Evolutionary conservation across 2,329 filamentous ascomycete genomes (phyloP).

Genomic region (Alternaria sp.): DNA sequence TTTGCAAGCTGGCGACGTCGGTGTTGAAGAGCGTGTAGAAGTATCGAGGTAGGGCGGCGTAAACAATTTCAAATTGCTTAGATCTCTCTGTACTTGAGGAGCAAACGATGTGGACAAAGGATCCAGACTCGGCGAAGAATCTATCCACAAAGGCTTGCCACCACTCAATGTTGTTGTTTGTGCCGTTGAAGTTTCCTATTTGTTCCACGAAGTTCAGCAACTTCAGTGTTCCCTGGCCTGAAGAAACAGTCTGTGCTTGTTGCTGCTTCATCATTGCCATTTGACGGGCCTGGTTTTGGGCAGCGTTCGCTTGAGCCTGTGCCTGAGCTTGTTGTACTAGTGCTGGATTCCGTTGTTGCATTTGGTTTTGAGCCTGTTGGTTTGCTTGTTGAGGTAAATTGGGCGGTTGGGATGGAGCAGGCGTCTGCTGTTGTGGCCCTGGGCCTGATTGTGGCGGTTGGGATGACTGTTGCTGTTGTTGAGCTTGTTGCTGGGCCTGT

Average conservation of each 20-base stretch:
- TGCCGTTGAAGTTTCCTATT: conserved; percentile 57
- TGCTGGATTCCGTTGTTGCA: conserved; percentile 50
- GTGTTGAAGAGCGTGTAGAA: conserved; percentile 90
- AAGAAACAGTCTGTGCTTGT: conserved; percentile 31
- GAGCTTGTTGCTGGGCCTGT: conserved; percentile 41
- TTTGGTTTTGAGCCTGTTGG: conserved; percentile 45
- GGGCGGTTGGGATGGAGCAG: conserved; percentile 46
- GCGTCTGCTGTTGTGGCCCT: conserved; percentile 56
- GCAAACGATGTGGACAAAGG: conserved; percentile 76
- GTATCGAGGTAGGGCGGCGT: conserved; percentile 82
- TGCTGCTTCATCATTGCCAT: conserved; percentile 44
- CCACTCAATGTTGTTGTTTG: conserved; percentile 70
- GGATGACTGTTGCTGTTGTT: conserved; percentile 42
- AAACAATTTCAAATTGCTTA: conserved; percentile 88
- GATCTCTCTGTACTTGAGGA: conserved; percentile 63
- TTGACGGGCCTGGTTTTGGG: conserved; percentile 33
- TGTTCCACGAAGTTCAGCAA: conserved; percentile 66
- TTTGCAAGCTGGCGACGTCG: conserved; percentile 81
- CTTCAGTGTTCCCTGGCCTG: conserved; percentile 57
- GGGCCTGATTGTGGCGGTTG: conserved; percentile 51
- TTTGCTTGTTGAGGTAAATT: conserved; percentile 40
- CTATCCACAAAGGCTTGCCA: conserved; percentile 82
- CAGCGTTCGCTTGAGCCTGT: conserved; percentile 29
- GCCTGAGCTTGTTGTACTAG: conserved; percentile 40
- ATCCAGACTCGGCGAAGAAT: conserved; percentile 81